Evolutionary conservation across 441 rosid species (phyloP), one percentile per base, ranked within the genome.

Genomic region (Gossypium davidsonii): DNA sequence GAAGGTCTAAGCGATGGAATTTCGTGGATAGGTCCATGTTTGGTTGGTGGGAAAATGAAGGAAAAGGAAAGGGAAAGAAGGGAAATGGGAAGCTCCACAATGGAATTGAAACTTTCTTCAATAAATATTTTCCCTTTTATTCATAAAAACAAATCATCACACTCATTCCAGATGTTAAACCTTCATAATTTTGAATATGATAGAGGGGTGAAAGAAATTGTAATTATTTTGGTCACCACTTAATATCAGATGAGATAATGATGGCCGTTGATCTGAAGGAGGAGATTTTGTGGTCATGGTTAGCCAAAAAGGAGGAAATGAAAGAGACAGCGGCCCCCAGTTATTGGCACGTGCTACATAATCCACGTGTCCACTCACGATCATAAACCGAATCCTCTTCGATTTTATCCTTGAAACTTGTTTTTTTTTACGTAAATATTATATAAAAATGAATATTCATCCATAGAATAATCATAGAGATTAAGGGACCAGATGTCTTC

Each of bases 11-110:
- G 73, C 79, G 84, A 77, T 82, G 91, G 79, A 93, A 82, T 42
- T 86, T 86, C 6, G 87, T 76, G 73, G 96, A 79, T 8, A 91
- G 69, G 26, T 85, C 95, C 98, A 94, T 91, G 86, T 67, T 77
- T 57, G 79, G 73, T 4, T 6, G 34, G 42, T 8, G 64, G 42
- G 73, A 65, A 67, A 70, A 0, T 14, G 51, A 12, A 11, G 18
- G 51, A 23, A 56, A 34, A 39, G 2, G 44, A 44, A 3, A 1
- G 39, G 10, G 5, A 10, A 61, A 61, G 52, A 26, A 28, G 6
- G 18, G 34, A 28, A 53, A 69, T 34, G 26, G 1, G 1, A 7
- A 46, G 74, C 7, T 71, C 18, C 79, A 23, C 67, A 5, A 52
- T 14, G 52, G 23, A 26, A 26, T 26, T 26, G 34, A 4, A 28